These are phyloP conservation scores for Vitis riparia DNA, from an alignment of 164 flowering plant genomes.

Conservation along the genomic window DNA sequence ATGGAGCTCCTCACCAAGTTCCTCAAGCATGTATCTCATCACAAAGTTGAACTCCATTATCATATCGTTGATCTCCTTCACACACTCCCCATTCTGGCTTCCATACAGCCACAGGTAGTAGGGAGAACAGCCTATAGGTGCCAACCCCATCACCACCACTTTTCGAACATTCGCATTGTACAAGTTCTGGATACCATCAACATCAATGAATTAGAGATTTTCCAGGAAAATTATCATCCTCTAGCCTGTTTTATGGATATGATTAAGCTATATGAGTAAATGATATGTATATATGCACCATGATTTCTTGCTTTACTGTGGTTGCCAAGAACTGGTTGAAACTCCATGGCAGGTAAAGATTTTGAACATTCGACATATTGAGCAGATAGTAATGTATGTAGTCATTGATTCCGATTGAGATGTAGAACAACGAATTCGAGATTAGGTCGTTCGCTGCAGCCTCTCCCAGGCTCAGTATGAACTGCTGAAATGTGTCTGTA, in stretches of 20 bases:
- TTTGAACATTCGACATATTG: constrained; percentile 67
- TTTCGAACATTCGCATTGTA: constrained; percentile 60
- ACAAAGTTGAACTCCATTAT: constrained; percentile 71
- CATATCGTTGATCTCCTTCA: constrained; percentile 69
- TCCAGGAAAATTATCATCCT: too few relatives aligned
- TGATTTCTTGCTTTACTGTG: constrained; percentile 55
- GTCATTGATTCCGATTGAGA: constrained; percentile 87
- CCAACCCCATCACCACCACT: constrained; percentile 76
- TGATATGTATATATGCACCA: constrained; percentile 37
- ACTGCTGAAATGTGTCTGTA: constrained; percentile 69
- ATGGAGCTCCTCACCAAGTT: constrained; percentile 55
- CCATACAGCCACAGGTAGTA: constrained; percentile 68
- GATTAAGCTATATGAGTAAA: neutral
- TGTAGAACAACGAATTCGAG: constrained; percentile 66
- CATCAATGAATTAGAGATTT: neutral
- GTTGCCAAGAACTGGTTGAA: constrained; percentile 72
- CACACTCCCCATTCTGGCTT: constrained; percentile 63
- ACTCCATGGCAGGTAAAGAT: constrained; percentile 72
- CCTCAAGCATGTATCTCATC: constrained; percentile 70
- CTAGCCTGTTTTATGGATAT: neutral
- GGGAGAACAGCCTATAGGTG: constrained; percentile 94
- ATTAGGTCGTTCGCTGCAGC: constrained; percentile 48
- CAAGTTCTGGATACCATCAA: constrained; percentile 54
- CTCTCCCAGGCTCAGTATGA: constrained; percentile 66
- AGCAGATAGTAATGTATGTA: constrained; percentile 83